Evolutionary conservation across 345 rosid genomes (phyloP), one percentile per base, ranked within the genome.

Genomic region (Hevea brasiliensis): DNA sequence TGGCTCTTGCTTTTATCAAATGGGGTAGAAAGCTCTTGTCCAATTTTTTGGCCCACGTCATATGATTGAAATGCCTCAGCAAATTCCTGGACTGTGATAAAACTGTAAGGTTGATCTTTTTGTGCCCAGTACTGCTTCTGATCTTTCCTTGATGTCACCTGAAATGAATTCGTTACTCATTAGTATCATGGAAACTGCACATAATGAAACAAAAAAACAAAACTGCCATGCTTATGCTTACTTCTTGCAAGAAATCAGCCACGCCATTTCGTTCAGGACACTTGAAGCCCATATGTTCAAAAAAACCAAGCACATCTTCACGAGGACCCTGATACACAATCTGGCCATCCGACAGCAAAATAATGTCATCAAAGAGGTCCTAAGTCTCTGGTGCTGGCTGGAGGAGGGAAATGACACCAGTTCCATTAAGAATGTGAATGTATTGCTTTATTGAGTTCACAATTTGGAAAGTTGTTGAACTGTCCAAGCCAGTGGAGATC

Each of bases 161-260:
- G 72, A 8, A 54, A 20, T 55, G 6, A 18, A 51, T 67, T 26
- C 17, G 37, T 20, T 9, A 61, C 18, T 18, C 17, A 10, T 26
- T 17, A 47, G 14, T 9, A 47, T 47, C 14, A 47, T 47, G 51
- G 4, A n/a, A 62, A 37, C 48, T 37, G 37, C 13, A 8, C 26
- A 40, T n/a, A 61, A 35, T 35, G 45, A 61, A 9, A 37, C 7
- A 21, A 23, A n/a, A n/a, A 57, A 8, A 35, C 13, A 42, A 45
- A 42, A 29, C n/a, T 29, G 11, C 6, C 4, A 32, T 11, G 44
- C 15, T 17, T 8, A n/a, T 60, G 29, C 45, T 70, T 72, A 88
- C 95, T 81, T 90, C 95, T 57, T 90, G 95, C 72, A 90, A 79
- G 86, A 87, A 90, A 73, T 88, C 95, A 50, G 92, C 96, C 23